phyloP scores from a whole-genome alignment of 306 rosid species.

The Quercus alba region DNA sequence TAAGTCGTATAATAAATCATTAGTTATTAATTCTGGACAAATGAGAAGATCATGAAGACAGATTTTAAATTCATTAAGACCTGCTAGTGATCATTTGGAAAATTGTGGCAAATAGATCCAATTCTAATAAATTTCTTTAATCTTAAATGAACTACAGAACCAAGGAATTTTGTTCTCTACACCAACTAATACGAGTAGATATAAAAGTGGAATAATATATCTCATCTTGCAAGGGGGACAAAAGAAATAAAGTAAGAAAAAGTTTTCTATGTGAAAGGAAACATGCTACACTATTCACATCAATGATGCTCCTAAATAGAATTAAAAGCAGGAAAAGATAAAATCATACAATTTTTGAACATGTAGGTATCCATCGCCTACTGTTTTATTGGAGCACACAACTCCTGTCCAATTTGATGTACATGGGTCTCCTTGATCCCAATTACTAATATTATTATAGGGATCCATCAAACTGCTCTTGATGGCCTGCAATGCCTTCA shows the following conservation, averaged over 20 bases:
- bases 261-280: too few species aligned
- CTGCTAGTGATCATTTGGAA: not conserved
- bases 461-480: slow-evolving; percentile 17
- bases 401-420: slow-evolving; percentile 42
- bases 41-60: not conserved
- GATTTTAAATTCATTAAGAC: not conserved
- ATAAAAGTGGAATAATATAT: not conserved
- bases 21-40: not conserved
- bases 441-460: slow-evolving; percentile 35
- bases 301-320: not conserved
- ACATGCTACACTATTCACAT: not conserved
- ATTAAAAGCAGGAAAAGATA: not conserved
- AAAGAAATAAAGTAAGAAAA: not conserved
- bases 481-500: too few species aligned
- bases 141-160: not conserved
- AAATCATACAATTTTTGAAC: slow-evolving; percentile 39
- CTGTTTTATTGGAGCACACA: slow-evolving; percentile 34
- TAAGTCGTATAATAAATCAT: not conserved
- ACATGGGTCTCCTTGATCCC: slow-evolving; percentile 54
- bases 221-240: not conserved
- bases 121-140: not conserved
- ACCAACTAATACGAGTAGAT: not conserved
- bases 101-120: not conserved
- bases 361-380: slow-evolving; percentile 42
- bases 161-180: not conserved